Base-by-base conservation (phyloP, 768 basidiomycete species). In the Hypholoma sublateritium region DNA sequence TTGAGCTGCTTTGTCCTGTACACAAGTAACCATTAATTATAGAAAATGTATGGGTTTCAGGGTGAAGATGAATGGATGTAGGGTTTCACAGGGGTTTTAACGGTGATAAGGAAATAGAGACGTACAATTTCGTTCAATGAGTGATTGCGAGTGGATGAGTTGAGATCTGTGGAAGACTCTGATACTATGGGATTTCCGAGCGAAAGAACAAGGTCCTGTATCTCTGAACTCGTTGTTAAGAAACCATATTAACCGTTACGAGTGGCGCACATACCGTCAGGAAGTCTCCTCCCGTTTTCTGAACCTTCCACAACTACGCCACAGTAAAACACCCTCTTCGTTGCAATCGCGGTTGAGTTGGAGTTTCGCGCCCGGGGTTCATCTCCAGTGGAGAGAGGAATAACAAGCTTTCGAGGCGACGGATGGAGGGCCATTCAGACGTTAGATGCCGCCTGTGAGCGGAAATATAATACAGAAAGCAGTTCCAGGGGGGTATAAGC, bases 291-390 rank as follows among this genome's bases (percentile, higher is more conserved):
- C 5, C 88, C 89, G 61, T 83, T 80, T 60, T 88, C 88, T 37
- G 88, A 85, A 50, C 85, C 86, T 73, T 97, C 93, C 28, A 96
- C 87, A 13, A 96, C 91, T 17, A 96, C 90, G 43, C 91, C 91
- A 67, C 90, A 92, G 68, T 89, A 89, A 71, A 95, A 96, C 22
- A 88, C 90, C 67, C 94, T 88, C 69, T 81, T 87, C 5, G 89
- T 95, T 60, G 84, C 63, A 50, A 74, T 70, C 32, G 75, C 66
- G 32, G 73, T 66, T 16, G 72, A 70, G 41, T 80, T 72, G 34
- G 69, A 72, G 28, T 72, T 74, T 44, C 79, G 77, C 41, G 78
- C 72, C 24, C 78, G 76, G 24, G 76, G 65, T 62, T 85, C 86
- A 59, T 89, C 85, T 43, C 87, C 89, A 64, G 74, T 80, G n/a